A percentile compares a stretch with the other conserved stretches of the same genome.
phyloP scores from a whole-genome alignment of 2,329 filamentous ascomycete genomes.

The Nannizzia gypsea region DNA sequence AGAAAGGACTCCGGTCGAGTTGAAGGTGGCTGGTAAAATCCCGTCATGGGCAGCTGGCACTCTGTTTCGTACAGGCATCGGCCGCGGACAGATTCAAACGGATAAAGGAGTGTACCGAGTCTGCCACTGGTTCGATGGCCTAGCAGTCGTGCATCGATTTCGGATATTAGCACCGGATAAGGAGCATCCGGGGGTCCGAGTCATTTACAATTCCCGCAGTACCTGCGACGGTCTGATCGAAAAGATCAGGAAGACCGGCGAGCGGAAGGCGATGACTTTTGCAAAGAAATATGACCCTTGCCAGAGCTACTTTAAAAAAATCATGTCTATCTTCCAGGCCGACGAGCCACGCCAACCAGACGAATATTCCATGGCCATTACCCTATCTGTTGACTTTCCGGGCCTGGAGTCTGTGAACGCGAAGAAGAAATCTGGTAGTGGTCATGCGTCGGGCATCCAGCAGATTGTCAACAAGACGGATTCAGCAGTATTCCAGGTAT shows the following conservation, averaged over 20 bases:
- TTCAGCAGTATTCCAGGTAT: slow-evolving; percentile 43
- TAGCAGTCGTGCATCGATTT: slow-evolving; percentile 60
- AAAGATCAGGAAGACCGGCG: slow-evolving; percentile 49
- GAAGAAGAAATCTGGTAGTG: slow-evolving; percentile 12
- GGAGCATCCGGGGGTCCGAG: slow-evolving; percentile 28
- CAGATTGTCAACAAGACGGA: slow-evolving; percentile 52
- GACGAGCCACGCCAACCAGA: slow-evolving; percentile 18
- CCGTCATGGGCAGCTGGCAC: slow-evolving; percentile 59
- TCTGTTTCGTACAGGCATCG: slow-evolving; percentile 64
- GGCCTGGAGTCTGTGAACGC: slow-evolving; percentile 31
- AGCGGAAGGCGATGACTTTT: slow-evolving; percentile 49
- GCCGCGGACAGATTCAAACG: slow-evolving; percentile 51
- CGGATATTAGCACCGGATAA: slow-evolving; percentile 44
- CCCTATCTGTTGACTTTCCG: slow-evolving; percentile 53
- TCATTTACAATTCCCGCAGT: slow-evolving; percentile 60
- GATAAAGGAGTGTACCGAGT: slow-evolving; percentile 49
- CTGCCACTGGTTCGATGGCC: slow-evolving; percentile 73
- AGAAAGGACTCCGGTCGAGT: slow-evolving; percentile 51
- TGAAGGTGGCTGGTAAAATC: slow-evolving; percentile 54
- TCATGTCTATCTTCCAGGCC: slow-evolving; percentile 49
- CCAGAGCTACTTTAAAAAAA: slow-evolving; percentile 58
- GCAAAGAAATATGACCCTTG: slow-evolving; percentile 64
- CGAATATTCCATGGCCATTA: slow-evolving; percentile 52
- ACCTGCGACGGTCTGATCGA: slow-evolving; percentile 54
- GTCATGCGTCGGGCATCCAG: slow-evolving; percentile 31